Percentiles rank a stretch among this genome's conserved stretches.
Conservation (phyloP, 768 basidiomycete genomes). For the Boletus subparvulus region DNA sequence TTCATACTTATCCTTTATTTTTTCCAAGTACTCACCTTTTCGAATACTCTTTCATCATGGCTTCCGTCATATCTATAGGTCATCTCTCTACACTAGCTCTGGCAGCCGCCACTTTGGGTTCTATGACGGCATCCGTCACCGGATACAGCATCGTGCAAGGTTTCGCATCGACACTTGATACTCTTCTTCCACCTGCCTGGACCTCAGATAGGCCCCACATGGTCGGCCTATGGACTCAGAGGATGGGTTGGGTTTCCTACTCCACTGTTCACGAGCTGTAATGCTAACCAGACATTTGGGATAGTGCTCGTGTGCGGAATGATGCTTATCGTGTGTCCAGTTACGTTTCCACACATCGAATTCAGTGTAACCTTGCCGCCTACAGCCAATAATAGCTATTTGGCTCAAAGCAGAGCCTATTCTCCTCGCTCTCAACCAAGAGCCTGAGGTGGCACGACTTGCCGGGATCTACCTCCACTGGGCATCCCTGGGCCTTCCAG, state of each 20-base stretch:
- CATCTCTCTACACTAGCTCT: constrained; percentile 89
- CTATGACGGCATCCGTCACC: constrained; percentile 67
- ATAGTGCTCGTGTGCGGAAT: constrained; percentile 62
- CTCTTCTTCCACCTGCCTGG: constrained; percentile 93
- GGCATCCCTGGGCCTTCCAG: constrained; percentile 77
- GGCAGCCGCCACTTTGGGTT: constrained; percentile 75
- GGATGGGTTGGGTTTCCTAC: constrained; percentile 62
- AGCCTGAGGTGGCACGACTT: constrained; percentile 77
- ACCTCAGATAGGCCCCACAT: constrained; percentile 80
- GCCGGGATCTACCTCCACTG: constrained; percentile 78
- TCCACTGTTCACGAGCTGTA: not conserved
- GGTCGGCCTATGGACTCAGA: constrained; percentile 88
- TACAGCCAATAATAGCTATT: constrained; percentile 55
- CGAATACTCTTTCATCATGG: constrained; percentile 84
- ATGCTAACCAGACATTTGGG: constrained; percentile 6
- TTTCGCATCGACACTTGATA: constrained; percentile 83
- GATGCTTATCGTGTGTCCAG: constrained; percentile 54
- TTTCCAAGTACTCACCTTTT: constrained; percentile 64
- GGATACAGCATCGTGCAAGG: constrained; percentile 72
- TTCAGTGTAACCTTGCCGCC: not conserved
- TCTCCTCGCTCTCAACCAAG: constrained; percentile 73
- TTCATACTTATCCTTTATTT: not conserved
- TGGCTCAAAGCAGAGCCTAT: constrained; percentile 86
- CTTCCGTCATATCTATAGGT: constrained; percentile 83
- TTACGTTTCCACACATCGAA: not conserved